phyloP scores from a whole-genome alignment of 1,139 yeast species.

The Blastobotrys persicus region DNA sequence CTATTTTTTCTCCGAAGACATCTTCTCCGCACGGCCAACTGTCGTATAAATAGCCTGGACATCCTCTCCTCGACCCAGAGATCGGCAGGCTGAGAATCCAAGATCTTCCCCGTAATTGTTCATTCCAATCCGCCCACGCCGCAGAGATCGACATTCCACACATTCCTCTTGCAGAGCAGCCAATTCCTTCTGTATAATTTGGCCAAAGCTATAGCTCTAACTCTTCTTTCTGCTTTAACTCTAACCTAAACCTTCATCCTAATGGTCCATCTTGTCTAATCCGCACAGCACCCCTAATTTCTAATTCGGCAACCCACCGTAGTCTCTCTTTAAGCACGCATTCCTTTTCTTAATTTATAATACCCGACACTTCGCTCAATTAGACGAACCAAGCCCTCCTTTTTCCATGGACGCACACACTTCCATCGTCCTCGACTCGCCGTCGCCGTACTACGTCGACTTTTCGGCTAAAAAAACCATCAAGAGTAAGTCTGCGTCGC shows the following conservation, averaged over 20 bases:
- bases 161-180: not conserved
- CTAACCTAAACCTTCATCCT: not conserved
- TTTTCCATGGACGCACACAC: constrained; percentile 1
- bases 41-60: no score
- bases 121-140: not conserved
- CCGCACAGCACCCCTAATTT: not conserved
- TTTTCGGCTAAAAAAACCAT: constrained; percentile 23
- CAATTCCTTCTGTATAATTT: no score
- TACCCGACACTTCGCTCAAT: not conserved
- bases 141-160: not conserved
- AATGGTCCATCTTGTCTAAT: not conserved
- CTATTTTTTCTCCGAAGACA: no score
- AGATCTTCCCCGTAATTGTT: not conserved
- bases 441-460: constrained; percentile 35
- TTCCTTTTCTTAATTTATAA: constrained; percentile 3
- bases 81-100: not conserved
- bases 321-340: not conserved
- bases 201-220: no score
- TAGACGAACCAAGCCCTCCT: no score
- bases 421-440: constrained; percentile 34
- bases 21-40: no score
- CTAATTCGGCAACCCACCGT: no score
- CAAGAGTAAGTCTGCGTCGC: constrained; percentile 21
- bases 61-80: no score
- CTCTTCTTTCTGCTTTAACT: not conserved